These are phyloP conservation scores for Allomyces arbusculus DNA, from an alignment of 192 early-diverging fungal genomes.

Conservation along the genomic window DNA sequence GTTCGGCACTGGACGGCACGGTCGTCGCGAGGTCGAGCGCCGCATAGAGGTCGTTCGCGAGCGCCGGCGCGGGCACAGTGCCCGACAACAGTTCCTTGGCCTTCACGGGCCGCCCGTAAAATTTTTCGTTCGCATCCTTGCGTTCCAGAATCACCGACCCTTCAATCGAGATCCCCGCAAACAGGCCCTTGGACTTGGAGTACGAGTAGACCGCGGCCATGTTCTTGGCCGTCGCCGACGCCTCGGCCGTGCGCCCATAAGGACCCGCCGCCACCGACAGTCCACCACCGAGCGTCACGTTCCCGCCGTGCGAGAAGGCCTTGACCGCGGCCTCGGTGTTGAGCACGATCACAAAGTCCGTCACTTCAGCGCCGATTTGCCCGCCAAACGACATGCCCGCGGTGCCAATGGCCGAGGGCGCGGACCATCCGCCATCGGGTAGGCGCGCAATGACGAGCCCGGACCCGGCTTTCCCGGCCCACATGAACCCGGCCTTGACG, in stretches of 20 bases:
- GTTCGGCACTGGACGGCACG: no score
- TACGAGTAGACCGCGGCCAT: slow-evolving; percentile 82
- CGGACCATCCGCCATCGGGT: slow-evolving; percentile 53
- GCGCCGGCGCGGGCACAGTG: slow-evolving; percentile 43
- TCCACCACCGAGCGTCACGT: slow-evolving; percentile 73
- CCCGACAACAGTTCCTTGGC: slow-evolving; percentile 72
- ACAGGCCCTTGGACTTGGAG: slow-evolving; percentile 74
- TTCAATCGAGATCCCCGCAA: slow-evolving; percentile 78
- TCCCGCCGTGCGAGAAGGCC: slow-evolving; percentile 66
- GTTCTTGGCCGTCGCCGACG: slow-evolving; percentile 38
- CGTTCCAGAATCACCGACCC: slow-evolving; percentile 68
- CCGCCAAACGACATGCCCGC: slow-evolving; percentile 71
- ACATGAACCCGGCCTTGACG: slow-evolving; percentile 82
- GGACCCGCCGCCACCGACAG: slow-evolving; percentile 67
- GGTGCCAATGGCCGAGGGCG: slow-evolving; percentile 68
- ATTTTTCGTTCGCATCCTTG: slow-evolving; percentile 59
- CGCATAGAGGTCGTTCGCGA: slow-evolving; percentile 58
- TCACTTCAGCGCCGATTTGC: slow-evolving; percentile 72
- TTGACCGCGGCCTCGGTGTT: slow-evolving; percentile 64
- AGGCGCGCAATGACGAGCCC: slow-evolving; percentile 69
- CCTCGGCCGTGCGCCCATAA: slow-evolving; percentile 68
- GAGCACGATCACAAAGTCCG: slow-evolving; percentile 78
- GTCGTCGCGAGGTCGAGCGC: slow-evolving; percentile 17
- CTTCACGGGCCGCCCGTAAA: slow-evolving; percentile 55
- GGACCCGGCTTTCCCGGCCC: slow-evolving; percentile 68